Evolutionary conservation across 176 grass and related monocot genomes (phyloP).

Genomic region (Leersia perrieri): DNA sequence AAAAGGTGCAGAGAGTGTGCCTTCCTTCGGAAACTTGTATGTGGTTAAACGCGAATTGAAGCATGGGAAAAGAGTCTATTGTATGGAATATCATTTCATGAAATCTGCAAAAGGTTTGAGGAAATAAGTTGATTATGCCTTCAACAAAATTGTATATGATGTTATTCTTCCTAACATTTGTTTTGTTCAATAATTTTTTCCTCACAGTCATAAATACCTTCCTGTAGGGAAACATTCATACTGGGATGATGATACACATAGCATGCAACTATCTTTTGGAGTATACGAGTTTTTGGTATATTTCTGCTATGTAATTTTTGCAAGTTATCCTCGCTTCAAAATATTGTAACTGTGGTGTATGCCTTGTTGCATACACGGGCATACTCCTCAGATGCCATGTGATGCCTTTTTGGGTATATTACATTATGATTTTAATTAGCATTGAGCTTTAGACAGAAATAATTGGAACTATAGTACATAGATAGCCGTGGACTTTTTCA

Average conservation of each 20-base stretch:
- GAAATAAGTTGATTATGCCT: conserved; percentile 10
- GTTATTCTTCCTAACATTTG: conserved; percentile 12
- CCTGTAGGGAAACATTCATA: conserved; percentile 57
- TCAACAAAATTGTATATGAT: neutral
- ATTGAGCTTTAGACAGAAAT: conserved; percentile 1
- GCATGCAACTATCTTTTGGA: conserved; percentile 80
- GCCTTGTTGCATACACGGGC: neutral
- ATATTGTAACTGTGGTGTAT: neutral
- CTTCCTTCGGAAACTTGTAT: conserved; percentile 60
- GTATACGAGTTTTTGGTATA: conserved; percentile 86
- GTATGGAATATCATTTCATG: conserved; percentile 86
- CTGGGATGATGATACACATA: conserved; percentile 92
- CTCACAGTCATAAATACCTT: conserved; percentile 14
- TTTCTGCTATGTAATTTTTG: neutral
- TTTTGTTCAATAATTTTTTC: conserved; percentile 14
- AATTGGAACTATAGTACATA: conserved; percentile 14
- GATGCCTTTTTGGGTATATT: conserved; percentile 13
- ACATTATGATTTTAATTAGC: conserved; percentile 10
- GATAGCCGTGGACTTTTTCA: neutral
- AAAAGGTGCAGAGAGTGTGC: conserved; percentile 77
- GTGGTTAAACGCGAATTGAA: conserved; percentile 78
- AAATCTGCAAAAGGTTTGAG: conserved; percentile 62
- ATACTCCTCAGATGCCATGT: neutral
- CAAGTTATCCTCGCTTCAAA: neutral
- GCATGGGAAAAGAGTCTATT: conserved; percentile 79